Evolutionary conservation across 352 stramenopile genomes (phyloP), one percentile per base, ranked within the genome.

Genomic region (Phytophthora meadii): DNA sequence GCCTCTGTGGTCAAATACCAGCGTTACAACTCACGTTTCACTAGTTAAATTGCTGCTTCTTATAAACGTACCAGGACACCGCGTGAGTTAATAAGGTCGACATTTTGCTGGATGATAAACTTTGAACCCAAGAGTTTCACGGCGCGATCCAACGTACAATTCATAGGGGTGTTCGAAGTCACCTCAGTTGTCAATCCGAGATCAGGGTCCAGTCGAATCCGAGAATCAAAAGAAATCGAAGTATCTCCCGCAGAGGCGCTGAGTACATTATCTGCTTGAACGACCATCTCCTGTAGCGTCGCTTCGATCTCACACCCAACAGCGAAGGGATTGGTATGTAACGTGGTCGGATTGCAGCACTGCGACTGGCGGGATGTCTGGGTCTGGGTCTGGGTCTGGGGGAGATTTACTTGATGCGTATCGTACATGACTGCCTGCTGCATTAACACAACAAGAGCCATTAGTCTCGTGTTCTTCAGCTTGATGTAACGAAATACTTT

Each of bases 341-440:
- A 25, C 2, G 54, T 65, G 22, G 61, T 68, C 15, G 50, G 59
- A 34, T 61, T 61, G 36, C 59, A 67, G 32, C 49, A 67, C 8
- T 52, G 42, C 10, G 22, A 53, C 32, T 50, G 49, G 22, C 27
- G 57, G 6, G 47, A 25, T 19, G 30, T 10, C 22, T 52, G 57
- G 9, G 28, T 1, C 2, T 32, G 46, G 32, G 11, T 61, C 32
- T 44, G 30, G 4, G 5, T 36, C 30, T 60, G 28, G 2, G 32
- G 1, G 25, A 9, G 42, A 41, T 9, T 50, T 41, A 42, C 5
- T 37, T 22, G 30, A 4, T n/a, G 19, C 11, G 53, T 37, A 24
- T 55, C 17, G 27, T 54, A 19, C 34, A 67, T 28, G 10, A 50
- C 40, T 0, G 28, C 48, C 12, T 44, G 41, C 59, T 56, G 51